Evolutionary conservation across 225 moss, liverwort and hornwort genomes (phyloP).

Genomic region (Rhytidiadelphus loreus): DNA sequence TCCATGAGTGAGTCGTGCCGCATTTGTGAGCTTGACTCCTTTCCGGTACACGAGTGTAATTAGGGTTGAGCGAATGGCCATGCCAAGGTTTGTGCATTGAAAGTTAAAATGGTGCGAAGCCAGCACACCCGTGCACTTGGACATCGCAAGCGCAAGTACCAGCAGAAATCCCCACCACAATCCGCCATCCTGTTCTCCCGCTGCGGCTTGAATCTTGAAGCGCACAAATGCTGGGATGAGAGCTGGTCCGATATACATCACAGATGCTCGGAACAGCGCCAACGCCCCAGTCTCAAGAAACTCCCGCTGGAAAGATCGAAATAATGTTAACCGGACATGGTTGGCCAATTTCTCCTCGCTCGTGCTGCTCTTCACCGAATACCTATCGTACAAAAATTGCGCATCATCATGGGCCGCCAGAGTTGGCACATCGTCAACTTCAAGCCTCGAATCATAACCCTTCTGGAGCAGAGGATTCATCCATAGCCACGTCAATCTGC

Average conservation of each 20-base stretch:
- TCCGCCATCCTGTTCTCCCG: background rate
- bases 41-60: conserved; percentile 47
- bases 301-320: conserved; percentile 7
- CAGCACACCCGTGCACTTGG: conserved; percentile 47
- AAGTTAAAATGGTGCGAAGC: conserved; percentile 56
- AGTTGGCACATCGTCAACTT: conserved; percentile 30
- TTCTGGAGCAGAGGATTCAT: conserved; percentile 44
- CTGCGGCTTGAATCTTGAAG: conserved; percentile 20
- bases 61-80: conserved; percentile 40
- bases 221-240: conserved; percentile 50
- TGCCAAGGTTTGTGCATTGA: conserved; percentile 25
- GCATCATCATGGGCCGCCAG: conserved; percentile 32
- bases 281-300: conserved; percentile 34
- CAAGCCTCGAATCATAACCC: conserved; percentile 5
- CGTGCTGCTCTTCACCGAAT: conserved; percentile 7
- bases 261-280: conserved; percentile 33
- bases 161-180: conserved; percentile 1
- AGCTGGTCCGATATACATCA: conserved; percentile 66
- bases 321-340: conserved; percentile 8
- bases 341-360: background rate
- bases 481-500: conserved; percentile 32
- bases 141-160: conserved; percentile 2
- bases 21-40: conserved; percentile 36
- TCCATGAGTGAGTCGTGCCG: conserved; percentile 41
- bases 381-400: conserved; percentile 2